These are phyloP conservation scores for Xylariales sp. DNA, from an alignment of 2,329 filamentous ascomycete species.

Conservation along the genomic window DNA sequence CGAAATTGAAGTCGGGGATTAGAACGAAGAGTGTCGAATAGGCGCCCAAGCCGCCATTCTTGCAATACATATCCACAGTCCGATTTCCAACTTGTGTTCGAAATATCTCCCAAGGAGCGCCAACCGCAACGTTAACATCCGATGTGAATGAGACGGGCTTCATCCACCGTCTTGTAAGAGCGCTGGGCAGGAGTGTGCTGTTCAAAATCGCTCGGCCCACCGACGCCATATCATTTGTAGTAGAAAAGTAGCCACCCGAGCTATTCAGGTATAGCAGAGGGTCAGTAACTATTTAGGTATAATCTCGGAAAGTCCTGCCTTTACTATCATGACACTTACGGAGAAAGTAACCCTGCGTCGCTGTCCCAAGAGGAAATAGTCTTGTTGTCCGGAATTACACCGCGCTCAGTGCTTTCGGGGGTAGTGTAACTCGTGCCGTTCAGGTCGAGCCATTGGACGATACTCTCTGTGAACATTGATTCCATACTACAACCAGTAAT, in stretches of 20 bases:
- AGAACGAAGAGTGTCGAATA: slow-evolving; percentile 26
- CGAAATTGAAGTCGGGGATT: slow-evolving; percentile 29
- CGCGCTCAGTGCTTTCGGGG: too few relatives aligned
- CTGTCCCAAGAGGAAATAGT: too few relatives aligned
- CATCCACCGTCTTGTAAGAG: slow-evolving; percentile 27
- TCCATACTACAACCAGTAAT: slow-evolving; percentile 28
- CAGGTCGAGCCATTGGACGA: slow-evolving; percentile 26
- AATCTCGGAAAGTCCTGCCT: too few relatives aligned
- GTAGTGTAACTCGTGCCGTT: too few relatives aligned
- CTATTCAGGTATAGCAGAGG: too few relatives aligned
- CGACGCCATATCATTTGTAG: slow-evolving; percentile 21
- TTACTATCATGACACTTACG: too few relatives aligned
- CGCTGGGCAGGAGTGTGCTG: slow-evolving; percentile 23
- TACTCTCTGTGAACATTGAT: slow-evolving; percentile 20
- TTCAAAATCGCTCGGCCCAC: slow-evolving; percentile 25
- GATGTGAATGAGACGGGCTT: slow-evolving; percentile 25
- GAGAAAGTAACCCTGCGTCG: too few relatives aligned
- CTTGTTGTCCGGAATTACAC: too few relatives aligned
- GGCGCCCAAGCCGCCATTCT: slow-evolving; percentile 25
- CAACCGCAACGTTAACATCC: slow-evolving; percentile 21
- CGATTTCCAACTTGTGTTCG: slow-evolving; percentile 19
- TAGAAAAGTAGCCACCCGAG: slow-evolving; percentile 28
- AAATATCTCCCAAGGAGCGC: slow-evolving; percentile 28
- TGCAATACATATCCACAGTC: slow-evolving; percentile 28
- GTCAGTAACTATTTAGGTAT: too few relatives aligned